Base-by-base conservation (phyloP, 177 flowering plant genomes). In the Vitis hybrid region DNA sequence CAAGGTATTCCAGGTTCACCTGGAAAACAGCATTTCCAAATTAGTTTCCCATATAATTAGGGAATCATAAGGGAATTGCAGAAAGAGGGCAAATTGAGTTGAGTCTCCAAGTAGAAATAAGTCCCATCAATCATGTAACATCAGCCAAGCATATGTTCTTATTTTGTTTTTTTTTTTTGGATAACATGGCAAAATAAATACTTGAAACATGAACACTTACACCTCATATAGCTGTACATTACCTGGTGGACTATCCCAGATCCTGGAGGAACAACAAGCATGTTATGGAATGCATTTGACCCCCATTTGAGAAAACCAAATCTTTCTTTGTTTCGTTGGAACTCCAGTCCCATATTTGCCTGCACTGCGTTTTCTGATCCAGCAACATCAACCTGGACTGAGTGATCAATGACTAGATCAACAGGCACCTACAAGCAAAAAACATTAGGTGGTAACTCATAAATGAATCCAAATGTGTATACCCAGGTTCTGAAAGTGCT, bases 211-310 rank as follows among this genome's bases (percentile, higher is more conserved):
- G 45, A 39, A 39, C 9, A 39, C 45, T 4, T 39, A 6, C 45
- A 39, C 45, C 45, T 39, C 45, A 39, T 5, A 39, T 39, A 39
- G 45, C 8, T 39, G 29, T 39, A 39, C 45, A 63, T 54, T 67
- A 83, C 84, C 81, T 83, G 86, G 73, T 83, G 86, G 50, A 83
- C 86, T 10, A 83, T 81, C 34, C 86, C 86, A 39, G 86, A 83
- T 59, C 84, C 86, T 64, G 86, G 86, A 55, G 86, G 86, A 62
- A 83, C 86, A 29, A 83, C 83, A 63, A 83, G 84, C 84, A 83
- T 83, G 65, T 81, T 81, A 45, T 74, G 70, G 63, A 83, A 83
- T 56, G 86, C 82, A 68, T 65, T 79, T 45, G 86, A 77, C 15
- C 86, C 86, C 84, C 86, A 83, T 53, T 83, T 83, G 56, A 83